Base-by-base conservation (phyloP, 768 basidiomycete genomes). In the Naematelia aurantialba region DNA sequence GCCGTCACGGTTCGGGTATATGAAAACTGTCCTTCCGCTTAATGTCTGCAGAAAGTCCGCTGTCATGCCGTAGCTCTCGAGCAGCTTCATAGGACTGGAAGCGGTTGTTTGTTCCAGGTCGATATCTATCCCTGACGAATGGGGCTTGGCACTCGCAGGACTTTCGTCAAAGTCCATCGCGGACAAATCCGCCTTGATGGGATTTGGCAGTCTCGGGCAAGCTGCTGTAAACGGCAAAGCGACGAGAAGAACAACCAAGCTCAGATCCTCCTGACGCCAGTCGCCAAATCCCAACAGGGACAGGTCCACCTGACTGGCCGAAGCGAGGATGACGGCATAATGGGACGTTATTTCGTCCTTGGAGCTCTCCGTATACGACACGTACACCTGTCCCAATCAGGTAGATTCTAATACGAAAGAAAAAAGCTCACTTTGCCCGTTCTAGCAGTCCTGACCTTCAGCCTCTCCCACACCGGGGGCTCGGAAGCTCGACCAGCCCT, bases 171-270 rank as follows among this genome's bases (percentile, higher is more conserved):
- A 42, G n/a, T n/a, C 17, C 10, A 45, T 21, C 11, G 17, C 45
- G 30, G 24, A 49, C 45, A 19, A 27, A 31, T 21, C 34, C 4
- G 60, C 47, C 39, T 45, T 25, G 31, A 62, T 57, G 22, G 64
- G 64, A 39, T 61, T 62, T 1, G 64, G 64, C 34, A 62, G 39
- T 1, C 57, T 57, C n/a, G 57, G 11, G 4, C 19, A 3, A n/a
- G 52, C 29, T 3, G 55, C 27, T 17, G 26, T 30, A 17, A 52
- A 54, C 14, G 42, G 29, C 1, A 58, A 24, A 8, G 64, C 17
- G 4, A 66, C 27, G 8, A 61, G 45, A 8, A 62, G 26, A 11
- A 51, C 11, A 34, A 52, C 26, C 19, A 57, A 14, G 34, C 64
- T 51, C 5, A 52, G 30, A 14, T 59, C 34, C 12, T 17, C 49